phyloP scores from a whole-genome alignment of 2,329 filamentous ascomycete species.

The Colletotrichum sp. region DNA sequence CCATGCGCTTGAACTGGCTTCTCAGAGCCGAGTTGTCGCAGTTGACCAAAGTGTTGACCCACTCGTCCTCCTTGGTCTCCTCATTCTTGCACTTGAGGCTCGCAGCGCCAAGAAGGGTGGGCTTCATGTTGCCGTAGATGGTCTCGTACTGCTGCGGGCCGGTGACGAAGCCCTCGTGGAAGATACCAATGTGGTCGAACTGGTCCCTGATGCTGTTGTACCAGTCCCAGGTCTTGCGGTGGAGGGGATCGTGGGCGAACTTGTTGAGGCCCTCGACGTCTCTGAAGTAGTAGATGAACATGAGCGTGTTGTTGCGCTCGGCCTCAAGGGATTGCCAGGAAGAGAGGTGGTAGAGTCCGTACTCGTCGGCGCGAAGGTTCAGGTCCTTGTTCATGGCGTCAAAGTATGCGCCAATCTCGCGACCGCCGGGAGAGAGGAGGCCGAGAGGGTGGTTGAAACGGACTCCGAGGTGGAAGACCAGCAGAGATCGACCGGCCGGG shows the following conservation, averaged over 20 bases:
- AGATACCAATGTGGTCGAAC: constrained; percentile 51
- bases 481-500: constrained; percentile 34
- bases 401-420: constrained; percentile 44
- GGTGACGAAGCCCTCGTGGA: constrained; percentile 58
- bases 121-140: constrained; percentile 52
- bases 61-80: constrained; percentile 28
- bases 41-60: constrained; percentile 38
- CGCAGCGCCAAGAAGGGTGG: constrained; percentile 38
- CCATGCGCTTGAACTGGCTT: constrained; percentile 38
- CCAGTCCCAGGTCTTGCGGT: constrained; percentile 56
- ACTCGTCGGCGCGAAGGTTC: constrained; percentile 41
- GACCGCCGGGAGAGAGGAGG: constrained; percentile 47
- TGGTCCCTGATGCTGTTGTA: constrained; percentile 39
- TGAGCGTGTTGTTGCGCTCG: constrained; percentile 40
- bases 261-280: constrained; percentile 51
- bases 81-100: constrained; percentile 26
- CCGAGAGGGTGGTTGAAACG: constrained; percentile 56
- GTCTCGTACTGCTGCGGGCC: constrained; percentile 53
- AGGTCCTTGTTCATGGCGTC: constrained; percentile 39
- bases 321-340: constrained; percentile 43
- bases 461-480: constrained; percentile 50
- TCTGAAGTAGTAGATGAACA: constrained; percentile 56
- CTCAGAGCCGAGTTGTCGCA: constrained; percentile 34
- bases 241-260: constrained; percentile 55
- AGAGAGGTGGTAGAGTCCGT: constrained; percentile 52